These are phyloP conservation scores for Tylopilus orsonianus DNA, from an alignment of 1,284 basidiomycete genomes.

Conservation along the genomic window DNA sequence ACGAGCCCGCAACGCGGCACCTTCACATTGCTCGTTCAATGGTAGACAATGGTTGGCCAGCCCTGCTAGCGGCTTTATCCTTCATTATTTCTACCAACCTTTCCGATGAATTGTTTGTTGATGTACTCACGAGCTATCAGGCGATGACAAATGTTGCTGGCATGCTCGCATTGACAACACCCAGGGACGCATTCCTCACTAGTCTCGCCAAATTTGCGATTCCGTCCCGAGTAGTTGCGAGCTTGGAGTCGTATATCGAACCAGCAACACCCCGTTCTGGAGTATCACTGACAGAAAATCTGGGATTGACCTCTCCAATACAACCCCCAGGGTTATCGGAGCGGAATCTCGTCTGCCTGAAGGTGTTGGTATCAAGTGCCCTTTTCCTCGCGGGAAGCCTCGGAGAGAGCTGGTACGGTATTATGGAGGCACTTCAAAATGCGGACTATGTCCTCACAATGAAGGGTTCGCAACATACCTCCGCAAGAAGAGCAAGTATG, in stretches of 20 bases:
- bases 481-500: slow-evolving; percentile 37
- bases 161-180: slow-evolving; percentile 80
- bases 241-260: slow-evolving; percentile 73
- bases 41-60: slow-evolving; percentile 87
- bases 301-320: slow-evolving; percentile 54
- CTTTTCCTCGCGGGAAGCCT: slow-evolving; percentile 84
- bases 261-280: slow-evolving; percentile 61
- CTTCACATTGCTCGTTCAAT: slow-evolving; percentile 70
- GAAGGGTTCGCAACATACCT: slow-evolving; percentile 42
- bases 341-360: slow-evolving; percentile 88
- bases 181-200: slow-evolving; percentile 91
- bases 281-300: slow-evolving; percentile 66
- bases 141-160: slow-evolving; percentile 88
- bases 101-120: slow-evolving; percentile 84
- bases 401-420: slow-evolving; percentile 86
- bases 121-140: slow-evolving; percentile 79
- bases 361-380: slow-evolving; percentile 77
- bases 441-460: slow-evolving; percentile 85
- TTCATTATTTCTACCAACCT: slow-evolving; percentile 89
- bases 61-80: slow-evolving; percentile 84
- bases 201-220: slow-evolving; percentile 87
- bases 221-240: slow-evolving; percentile 83
- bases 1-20: slow-evolving; percentile 55
- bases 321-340: slow-evolving; percentile 79
- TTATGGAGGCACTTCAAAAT: slow-evolving; percentile 89